These are phyloP conservation scores for Aphanomyces astaci DNA, from an alignment of 352 stramenopile species.

Conservation along the genomic window DNA sequence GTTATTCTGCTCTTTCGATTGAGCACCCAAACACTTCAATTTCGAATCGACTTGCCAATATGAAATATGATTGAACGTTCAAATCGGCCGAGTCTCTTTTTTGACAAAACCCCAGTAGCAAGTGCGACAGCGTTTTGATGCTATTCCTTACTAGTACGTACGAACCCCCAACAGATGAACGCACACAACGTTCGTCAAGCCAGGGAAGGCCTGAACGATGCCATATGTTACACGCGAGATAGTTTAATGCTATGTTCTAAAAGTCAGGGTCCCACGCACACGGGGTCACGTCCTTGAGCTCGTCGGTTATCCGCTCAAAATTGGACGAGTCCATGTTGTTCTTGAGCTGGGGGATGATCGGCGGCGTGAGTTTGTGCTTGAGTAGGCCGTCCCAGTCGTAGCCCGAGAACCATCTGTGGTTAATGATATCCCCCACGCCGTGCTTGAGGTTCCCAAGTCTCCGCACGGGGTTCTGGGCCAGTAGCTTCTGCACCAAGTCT, in stretches of 20 bases:
- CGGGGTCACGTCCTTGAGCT: conserved; percentile 48
- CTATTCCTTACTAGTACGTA: no score
- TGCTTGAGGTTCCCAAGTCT: conserved; percentile 78
- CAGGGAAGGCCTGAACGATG: no score
- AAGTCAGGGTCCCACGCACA: conserved; percentile 73
- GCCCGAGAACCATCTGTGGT: conserved; percentile 71
- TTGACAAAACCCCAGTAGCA: no score
- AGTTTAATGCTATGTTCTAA: conserved; percentile 31
- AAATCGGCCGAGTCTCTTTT: no score
- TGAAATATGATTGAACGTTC: no score
- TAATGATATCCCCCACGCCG: conserved; percentile 77
- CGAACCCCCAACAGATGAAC: no score
- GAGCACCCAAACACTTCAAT: no score
- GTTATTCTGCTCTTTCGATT: no score
- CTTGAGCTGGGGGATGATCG: conserved; percentile 60
- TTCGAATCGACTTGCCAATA: no score
- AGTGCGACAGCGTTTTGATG: no score
- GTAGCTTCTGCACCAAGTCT: conserved; percentile 84
- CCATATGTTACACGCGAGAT: no score
- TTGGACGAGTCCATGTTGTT: conserved; percentile 75
- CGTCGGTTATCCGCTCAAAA: conserved; percentile 69
- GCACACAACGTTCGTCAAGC: no score
- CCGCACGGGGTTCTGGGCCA: conserved; percentile 65
- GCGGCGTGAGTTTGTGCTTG: conserved; percentile 54
- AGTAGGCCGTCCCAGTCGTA: conserved; percentile 61